Evolutionary conservation across 768 basidiomycete genomes (phyloP).

Genomic region (Tylopilus sp.): DNA sequence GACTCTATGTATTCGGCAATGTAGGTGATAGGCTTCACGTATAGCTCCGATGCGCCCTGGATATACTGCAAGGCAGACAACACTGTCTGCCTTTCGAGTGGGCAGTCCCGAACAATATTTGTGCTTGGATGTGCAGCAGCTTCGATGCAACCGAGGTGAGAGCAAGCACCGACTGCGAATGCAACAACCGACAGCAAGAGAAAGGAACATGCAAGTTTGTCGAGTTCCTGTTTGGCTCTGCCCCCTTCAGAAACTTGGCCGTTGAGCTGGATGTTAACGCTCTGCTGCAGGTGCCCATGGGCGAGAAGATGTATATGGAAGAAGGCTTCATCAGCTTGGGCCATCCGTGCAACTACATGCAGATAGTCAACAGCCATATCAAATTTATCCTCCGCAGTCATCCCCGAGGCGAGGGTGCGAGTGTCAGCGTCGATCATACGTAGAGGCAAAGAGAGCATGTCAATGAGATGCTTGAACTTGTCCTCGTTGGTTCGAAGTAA

Average conservation of each 20-base stretch:
- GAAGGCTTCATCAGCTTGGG: neutral
- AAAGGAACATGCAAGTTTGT: neutral
- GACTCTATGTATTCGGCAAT: neutral
- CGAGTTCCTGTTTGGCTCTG: neutral
- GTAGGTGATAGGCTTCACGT: neutral
- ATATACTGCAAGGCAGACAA: neutral
- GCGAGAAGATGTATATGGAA: neutral
- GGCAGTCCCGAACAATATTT: neutral
- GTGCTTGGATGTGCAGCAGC: neutral
- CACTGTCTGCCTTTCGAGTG: neutral
- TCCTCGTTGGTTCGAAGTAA: neutral
- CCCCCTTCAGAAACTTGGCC: neutral
- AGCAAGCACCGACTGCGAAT: neutral
- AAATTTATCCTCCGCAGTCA: neutral
- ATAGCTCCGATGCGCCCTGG: neutral
- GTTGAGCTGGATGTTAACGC: neutral
- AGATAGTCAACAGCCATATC: neutral
- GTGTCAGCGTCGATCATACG: neutral
- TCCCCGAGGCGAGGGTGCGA: neutral
- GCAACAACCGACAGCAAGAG: neutral
- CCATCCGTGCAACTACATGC: neutral
- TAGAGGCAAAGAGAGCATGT: neutral
- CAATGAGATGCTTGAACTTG: neutral
- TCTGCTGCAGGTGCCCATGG: neutral
- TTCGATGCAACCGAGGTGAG: neutral